Evolutionary conservation across 257 asterid species (phyloP).

Genomic region (Jacaranda mimosifolia): DNA sequence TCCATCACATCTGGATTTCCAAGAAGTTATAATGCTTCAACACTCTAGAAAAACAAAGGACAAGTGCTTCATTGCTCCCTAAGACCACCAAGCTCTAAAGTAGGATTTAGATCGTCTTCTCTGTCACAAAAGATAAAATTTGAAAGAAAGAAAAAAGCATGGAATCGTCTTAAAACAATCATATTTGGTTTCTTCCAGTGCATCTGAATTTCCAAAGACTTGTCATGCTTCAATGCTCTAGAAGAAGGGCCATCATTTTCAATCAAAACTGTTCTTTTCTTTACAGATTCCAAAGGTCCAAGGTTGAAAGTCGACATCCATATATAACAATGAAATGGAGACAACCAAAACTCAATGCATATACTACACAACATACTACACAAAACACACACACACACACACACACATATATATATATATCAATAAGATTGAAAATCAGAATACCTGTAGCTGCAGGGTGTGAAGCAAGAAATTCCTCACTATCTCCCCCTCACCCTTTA

Average conservation of each 20-base stretch:
- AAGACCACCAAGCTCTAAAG: background rate
- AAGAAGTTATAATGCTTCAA: too few species aligned
- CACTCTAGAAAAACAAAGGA: too few species aligned
- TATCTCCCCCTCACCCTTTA: slow-evolving; percentile 89
- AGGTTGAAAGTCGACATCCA: slow-evolving; percentile 41
- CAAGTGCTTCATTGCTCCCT: background rate
- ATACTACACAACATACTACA: background rate
- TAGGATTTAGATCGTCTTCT: background rate
- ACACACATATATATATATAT: background rate
- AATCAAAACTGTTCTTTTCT: background rate
- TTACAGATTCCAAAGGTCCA: background rate
- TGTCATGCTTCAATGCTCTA: slow-evolving; percentile 1
- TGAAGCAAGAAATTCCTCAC: slow-evolving; percentile 91
- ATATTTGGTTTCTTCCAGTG: background rate
- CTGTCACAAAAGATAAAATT: background rate
- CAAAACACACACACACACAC: too few species aligned
- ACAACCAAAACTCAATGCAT: background rate
- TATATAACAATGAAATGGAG: background rate
- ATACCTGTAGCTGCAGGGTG: slow-evolving; percentile 93
- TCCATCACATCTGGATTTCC: too few species aligned
- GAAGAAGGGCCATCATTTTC: background rate
- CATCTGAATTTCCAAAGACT: background rate
- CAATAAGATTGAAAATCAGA: slow-evolving; percentile 19
- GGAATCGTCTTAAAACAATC: background rate
- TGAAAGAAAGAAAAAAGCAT: background rate